Conservation (phyloP, 2,329 filamentous ascomycete species). For the Aspergillus niger region DNA sequence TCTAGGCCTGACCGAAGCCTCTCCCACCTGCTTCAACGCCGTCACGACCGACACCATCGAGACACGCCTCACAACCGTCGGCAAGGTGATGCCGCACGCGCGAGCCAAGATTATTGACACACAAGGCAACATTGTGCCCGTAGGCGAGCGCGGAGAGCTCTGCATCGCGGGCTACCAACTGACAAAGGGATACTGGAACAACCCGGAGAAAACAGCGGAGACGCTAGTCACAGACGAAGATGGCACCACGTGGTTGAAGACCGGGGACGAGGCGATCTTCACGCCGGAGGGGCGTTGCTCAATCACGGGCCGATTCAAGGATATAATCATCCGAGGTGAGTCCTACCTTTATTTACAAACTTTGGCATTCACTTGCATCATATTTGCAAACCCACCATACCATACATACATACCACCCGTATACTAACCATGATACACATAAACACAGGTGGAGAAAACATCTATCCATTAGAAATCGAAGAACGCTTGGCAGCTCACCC, state of each 20-base stretch:
- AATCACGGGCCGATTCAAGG: conserved; percentile 76
- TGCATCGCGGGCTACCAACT: conserved; percentile 78
- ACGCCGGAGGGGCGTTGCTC: conserved; percentile 64
- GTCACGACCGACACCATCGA: conserved; percentile 71
- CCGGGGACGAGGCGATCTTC: conserved; percentile 61
- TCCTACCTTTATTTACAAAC: background rate
- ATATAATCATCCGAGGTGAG: conserved; percentile 72
- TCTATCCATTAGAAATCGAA: conserved; percentile 74
- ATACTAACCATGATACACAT: background rate
- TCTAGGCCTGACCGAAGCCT: conserved; percentile 70
- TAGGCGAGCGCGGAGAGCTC: conserved; percentile 71
- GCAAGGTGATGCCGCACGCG: conserved; percentile 73
- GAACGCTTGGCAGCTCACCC: conserved; percentile 69
- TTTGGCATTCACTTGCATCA: background rate
- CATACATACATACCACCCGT: background rate
- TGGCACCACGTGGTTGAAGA: conserved; percentile 63
- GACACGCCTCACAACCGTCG: conserved; percentile 69
- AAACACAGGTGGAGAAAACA: conserved; percentile 66
- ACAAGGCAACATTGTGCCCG: conserved; percentile 64
- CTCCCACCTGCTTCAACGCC: conserved; percentile 78
- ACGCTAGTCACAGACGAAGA: conserved; percentile 67
- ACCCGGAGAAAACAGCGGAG: conserved; percentile 73
- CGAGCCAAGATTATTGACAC: conserved; percentile 74
- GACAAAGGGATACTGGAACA: conserved; percentile 63
- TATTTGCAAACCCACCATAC: background rate